These are phyloP conservation scores for Nematocida sp. DNA, from an alignment of 371 early-diverging fungal species.

Conservation along the genomic window DNA sequence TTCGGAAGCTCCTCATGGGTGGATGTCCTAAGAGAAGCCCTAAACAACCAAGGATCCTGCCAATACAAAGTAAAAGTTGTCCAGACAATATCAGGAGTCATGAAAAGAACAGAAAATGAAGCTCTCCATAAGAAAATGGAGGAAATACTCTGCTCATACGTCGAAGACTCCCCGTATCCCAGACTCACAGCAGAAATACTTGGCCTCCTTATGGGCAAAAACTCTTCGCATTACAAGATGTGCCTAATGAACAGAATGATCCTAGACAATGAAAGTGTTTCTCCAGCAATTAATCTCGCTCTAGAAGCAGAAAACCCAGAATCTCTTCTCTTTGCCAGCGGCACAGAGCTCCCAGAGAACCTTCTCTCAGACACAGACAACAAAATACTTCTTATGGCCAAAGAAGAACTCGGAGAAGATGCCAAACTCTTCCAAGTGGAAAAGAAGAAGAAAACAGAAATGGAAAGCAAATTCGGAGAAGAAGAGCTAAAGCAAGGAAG, in stretches of 20 bases:
- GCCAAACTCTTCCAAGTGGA: constrained; percentile 28
- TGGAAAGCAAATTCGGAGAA: constrained; percentile 35
- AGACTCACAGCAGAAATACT: constrained; percentile 63
- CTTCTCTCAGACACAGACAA: neutral
- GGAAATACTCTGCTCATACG: constrained; percentile 55
- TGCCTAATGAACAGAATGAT: constrained; percentile 65
- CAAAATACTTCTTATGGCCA: constrained; percentile 2
- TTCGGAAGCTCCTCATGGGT: constrained; percentile 51
- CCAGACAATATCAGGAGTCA: constrained; percentile 46
- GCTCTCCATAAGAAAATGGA: constrained; percentile 41
- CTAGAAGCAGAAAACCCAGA: constrained; percentile 12
- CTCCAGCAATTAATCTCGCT: constrained; percentile 43
- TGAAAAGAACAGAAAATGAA: constrained; percentile 24
- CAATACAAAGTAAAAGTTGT: constrained; percentile 63
- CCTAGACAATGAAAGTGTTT: constrained; percentile 62
- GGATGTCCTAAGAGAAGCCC: constrained; percentile 55
- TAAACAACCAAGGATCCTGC: constrained; percentile 49
- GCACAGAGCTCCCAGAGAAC: neutral
- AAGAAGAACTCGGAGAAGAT: constrained; percentile 22
- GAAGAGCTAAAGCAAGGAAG: constrained; percentile 17
- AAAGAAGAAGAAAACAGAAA: constrained; percentile 17
- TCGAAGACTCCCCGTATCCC: constrained; percentile 65
- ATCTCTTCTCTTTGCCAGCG: neutral
- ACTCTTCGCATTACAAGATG: constrained; percentile 47
- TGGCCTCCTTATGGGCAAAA: constrained; percentile 55